Percentiles rank a stretch among this genome's conserved stretches.
Evolutionary conservation across 2,329 filamentous ascomycete genomes (phyloP).

Genomic region (Domatiomyces catenatus): DNA sequence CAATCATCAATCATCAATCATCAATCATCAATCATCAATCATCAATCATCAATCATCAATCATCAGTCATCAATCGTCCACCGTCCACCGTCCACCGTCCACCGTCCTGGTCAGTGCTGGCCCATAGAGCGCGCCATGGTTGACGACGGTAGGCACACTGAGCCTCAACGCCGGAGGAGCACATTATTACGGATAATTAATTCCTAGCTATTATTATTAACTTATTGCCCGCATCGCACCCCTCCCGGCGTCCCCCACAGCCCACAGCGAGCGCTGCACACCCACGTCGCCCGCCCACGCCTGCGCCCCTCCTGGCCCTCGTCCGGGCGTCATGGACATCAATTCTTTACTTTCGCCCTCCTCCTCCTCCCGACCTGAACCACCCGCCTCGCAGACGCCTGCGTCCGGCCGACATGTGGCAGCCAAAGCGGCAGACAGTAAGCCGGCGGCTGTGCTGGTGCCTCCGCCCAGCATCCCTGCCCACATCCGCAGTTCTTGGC

Average conservation of each 20-base stretch:
- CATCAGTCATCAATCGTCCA: too few species aligned
- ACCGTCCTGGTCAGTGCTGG: neutral
- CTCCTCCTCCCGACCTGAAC: conserved; percentile 5
- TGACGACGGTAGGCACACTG: neutral
- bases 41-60: too few species aligned
- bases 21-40: too few species aligned
- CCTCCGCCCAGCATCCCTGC: conserved; percentile 17
- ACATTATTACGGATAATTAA: neutral
- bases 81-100: neutral
- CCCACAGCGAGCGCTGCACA: neutral
- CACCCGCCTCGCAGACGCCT: conserved; percentile 21
- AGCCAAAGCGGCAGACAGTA: conserved; percentile 12
- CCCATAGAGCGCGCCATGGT: neutral
- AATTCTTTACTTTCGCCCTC: conserved; percentile 15
- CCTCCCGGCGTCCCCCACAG: neutral
- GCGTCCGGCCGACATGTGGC: conserved; percentile 22
- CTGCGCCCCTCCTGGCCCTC: neutral
- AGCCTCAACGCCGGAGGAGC: neutral
- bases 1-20: too few species aligned
- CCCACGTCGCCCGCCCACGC: neutral
- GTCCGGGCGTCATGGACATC: conserved; percentile 10
- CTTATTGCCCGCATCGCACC: neutral
- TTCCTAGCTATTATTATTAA: neutral
- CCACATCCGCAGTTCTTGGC: conserved; percentile 26
- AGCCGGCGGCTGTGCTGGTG: conserved; percentile 23